These are phyloP conservation scores for Aspergillus sp. DNA, from an alignment of 2,329 filamentous ascomycete species.

Conservation along the genomic window DNA sequence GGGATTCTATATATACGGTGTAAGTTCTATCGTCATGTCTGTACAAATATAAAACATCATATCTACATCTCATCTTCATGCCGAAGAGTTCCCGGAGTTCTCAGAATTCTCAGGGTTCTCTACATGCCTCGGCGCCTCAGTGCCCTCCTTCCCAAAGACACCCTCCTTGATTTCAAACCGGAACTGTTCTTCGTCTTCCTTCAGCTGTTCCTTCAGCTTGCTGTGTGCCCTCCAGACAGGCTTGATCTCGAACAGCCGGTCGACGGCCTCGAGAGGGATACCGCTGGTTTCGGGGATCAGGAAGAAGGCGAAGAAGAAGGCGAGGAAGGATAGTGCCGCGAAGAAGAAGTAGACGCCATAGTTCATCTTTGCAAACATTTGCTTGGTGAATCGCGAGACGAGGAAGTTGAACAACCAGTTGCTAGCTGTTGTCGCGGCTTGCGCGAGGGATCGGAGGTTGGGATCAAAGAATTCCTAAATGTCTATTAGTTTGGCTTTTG, in stretches of 20 bases:
- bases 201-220: constrained; percentile 30
- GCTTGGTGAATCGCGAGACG: constrained; percentile 40
- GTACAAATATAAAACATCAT: too few relatives aligned
- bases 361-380: constrained; percentile 44
- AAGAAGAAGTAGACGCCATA: constrained; percentile 70
- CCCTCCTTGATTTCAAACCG: constrained; percentile 26
- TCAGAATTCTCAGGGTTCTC: neutral
- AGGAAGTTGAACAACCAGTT: constrained; percentile 42
- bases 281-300: constrained; percentile 65
- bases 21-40: too few relatives aligned
- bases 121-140: constrained; percentile 12
- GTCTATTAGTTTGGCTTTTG: constrained; percentile 4
- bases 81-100: too few relatives aligned
- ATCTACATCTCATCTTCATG: too few relatives aligned
- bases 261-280: constrained; percentile 65
- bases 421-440: constrained; percentile 60
- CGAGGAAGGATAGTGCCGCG: constrained; percentile 59
- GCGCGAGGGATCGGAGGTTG: constrained; percentile 67
- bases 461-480: constrained; percentile 67
- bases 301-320: constrained; percentile 59
- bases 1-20: too few relatives aligned
- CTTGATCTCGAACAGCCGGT: constrained; percentile 53
- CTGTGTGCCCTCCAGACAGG: constrained; percentile 39
- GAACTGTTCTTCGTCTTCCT: constrained; percentile 38
- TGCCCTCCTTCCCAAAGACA: constrained; percentile 15